phyloP scores from a whole-genome alignment of 1,139 yeast species.

The Protomyces lactucae-debilis region DNA sequence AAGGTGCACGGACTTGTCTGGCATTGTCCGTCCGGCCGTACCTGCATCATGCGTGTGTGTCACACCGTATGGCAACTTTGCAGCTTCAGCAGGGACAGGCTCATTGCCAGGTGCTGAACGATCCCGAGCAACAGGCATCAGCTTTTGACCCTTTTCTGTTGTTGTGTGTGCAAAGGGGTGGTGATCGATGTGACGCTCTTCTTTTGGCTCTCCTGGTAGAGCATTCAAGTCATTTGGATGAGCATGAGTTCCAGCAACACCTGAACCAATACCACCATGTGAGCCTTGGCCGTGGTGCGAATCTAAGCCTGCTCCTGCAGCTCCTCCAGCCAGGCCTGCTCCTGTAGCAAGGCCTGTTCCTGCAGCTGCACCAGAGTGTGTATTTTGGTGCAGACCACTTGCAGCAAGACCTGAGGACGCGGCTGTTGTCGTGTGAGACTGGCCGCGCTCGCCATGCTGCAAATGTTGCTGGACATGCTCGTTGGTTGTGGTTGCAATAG shows the following conservation, averaged over 20 bases:
- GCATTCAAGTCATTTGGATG: background rate
- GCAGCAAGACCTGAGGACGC: too few relatives aligned
- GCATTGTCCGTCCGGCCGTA: background rate
- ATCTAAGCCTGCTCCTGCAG: background rate
- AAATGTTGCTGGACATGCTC: too few relatives aligned
- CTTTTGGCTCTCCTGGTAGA: background rate
- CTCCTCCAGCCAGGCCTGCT: background rate
- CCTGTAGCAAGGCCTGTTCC: background rate
- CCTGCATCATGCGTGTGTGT: background rate
- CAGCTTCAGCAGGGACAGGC: background rate
- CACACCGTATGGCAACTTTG: background rate
- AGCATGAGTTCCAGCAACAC: background rate
- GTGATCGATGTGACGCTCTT: background rate
- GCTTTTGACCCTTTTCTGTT: background rate
- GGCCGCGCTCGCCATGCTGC: too few relatives aligned
- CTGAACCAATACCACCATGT: background rate
- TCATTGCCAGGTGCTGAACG: background rate
- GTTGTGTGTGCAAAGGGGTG: background rate
- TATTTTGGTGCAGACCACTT: background rate
- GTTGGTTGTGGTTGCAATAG: too few relatives aligned
- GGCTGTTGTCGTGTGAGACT: too few relatives aligned
- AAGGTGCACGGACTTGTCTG: background rate
- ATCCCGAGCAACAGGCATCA: background rate
- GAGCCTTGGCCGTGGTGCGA: background rate
- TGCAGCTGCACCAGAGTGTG: background rate